Base-by-base conservation (phyloP, 208 protist species). In the Naegleria lovaniensis region DNA sequence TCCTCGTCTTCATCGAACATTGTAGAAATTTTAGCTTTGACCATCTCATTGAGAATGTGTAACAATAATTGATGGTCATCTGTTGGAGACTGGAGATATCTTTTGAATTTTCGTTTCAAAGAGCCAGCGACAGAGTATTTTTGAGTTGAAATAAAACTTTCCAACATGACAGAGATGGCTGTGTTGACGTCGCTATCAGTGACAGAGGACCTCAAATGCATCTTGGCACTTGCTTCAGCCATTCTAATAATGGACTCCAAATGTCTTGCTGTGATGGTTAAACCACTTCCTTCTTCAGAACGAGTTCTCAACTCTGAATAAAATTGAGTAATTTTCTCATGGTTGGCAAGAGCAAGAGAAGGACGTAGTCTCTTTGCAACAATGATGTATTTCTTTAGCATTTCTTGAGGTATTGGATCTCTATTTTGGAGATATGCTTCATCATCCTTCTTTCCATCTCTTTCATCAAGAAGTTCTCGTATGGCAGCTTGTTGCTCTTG, bases 211-310 rank as follows among this genome's bases (percentile, higher is more conserved):
- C 98, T 95, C 48, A 99, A 95, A 92, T 99, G 98, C 94, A 99
- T 96, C 55, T 97, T 95, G 0, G 99, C 99, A 93, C 99, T 97
- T 0, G 98, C 98, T 95, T 99, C 99, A 36, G 98, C 94, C 86
- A 99, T 96, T 88, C 99, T 96, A 55, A 99, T 97, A 51, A 99
- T 97, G 0, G 97, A 98, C 95, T 99, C 99, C 91, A 99, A 96
- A 93, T 99, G 98, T 41, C 99, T 96, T 87, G 99, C 98, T 0
- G 98, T 99, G 92, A 99, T 99, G 6, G 97, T 93, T 15, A 99
- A 96, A 87, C 98, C 98, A 76, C 97, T 96, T 84, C 95, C 95
- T 92, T 94, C 89, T 38, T 91, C 41, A 29, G 93, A 92, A 76
- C 99, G 98, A 91, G 96, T 93, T 83, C 99, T 95, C 89, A 99